These are phyloP conservation scores for Alloteropsis angusta DNA, from an alignment of 202 grass and related monocot species.

Conservation along the genomic window DNA sequence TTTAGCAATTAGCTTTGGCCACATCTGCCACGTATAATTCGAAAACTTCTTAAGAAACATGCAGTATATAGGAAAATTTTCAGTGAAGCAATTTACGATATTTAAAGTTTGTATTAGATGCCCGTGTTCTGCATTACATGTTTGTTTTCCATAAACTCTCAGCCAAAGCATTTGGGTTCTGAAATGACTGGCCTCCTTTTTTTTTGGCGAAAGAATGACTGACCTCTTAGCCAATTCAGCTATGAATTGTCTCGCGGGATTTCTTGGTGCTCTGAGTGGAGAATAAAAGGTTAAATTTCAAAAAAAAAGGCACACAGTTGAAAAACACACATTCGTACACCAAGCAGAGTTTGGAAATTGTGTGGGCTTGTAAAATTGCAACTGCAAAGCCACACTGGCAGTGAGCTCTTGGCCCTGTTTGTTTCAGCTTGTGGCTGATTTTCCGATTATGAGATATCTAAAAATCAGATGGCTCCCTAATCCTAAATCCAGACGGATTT, in stretches of 20 bases:
- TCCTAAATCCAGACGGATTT: too few species aligned
- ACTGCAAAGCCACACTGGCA: too few species aligned
- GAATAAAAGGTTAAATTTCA: background rate
- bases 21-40: slow-evolving; percentile 44
- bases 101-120: background rate
- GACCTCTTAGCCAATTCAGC: background rate
- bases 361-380: background rate
- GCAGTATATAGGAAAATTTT: background rate
- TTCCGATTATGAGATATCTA: too few species aligned
- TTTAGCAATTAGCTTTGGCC: slow-evolving; percentile 69
- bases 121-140: background rate
- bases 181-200: background rate
- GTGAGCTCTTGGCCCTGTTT: too few species aligned
- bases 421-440: too few species aligned
- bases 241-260: background rate
- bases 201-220: too few species aligned
- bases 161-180: background rate
- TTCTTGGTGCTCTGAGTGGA: background rate
- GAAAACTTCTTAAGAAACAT: background rate
- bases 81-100: background rate
- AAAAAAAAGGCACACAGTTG: background rate
- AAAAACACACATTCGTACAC: background rate
- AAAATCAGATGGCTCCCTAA: too few species aligned
- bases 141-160: background rate
- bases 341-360: background rate